Conservation (phyloP, 352 stramenopile genomes). For the Blastocystis sp. region DNA sequence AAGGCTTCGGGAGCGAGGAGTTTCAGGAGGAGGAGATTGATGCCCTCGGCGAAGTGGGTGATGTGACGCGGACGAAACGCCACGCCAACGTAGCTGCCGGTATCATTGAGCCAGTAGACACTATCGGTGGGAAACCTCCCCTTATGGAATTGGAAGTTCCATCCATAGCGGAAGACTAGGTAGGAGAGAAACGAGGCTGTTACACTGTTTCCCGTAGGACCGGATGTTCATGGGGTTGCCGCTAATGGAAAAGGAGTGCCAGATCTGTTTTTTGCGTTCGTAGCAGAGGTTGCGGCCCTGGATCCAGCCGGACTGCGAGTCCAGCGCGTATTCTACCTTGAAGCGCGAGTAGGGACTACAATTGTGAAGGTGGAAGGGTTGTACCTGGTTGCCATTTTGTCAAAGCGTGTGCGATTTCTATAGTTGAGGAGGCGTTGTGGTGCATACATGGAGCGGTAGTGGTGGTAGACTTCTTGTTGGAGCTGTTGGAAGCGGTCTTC, state of each 20-base stretch:
- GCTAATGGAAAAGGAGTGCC: neutral
- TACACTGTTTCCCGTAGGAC: constrained; percentile 1
- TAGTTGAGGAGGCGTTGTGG: neutral
- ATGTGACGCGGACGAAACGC: constrained; percentile 25
- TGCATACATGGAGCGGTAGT: neutral
- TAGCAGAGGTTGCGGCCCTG: neutral
- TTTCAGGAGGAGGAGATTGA: constrained; percentile 31
- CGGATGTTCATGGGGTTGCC: neutral
- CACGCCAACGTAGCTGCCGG: neutral
- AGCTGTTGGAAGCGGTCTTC: neutral
- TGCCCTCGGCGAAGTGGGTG: constrained; percentile 28
- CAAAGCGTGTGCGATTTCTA: neutral
- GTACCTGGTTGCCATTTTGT: neutral
- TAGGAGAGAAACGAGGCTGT: neutral
- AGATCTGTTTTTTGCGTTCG: neutral
- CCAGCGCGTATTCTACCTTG: neutral
- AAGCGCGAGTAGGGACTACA: neutral
- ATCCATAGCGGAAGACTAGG: constrained; percentile 12
- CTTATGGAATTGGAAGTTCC: neutral
- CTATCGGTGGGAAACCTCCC: neutral
- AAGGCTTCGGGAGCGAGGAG: constrained; percentile 9
- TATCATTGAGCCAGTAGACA: neutral
- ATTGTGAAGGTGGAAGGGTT: neutral
- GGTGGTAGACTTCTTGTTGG: neutral
- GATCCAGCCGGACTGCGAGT: neutral